Percentiles rank a stretch among this genome's conserved stretches.
phyloP scores from a whole-genome alignment of 2,329 filamentous ascomycete genomes.

The Pseudopyrenochaeta lycopersici region DNA sequence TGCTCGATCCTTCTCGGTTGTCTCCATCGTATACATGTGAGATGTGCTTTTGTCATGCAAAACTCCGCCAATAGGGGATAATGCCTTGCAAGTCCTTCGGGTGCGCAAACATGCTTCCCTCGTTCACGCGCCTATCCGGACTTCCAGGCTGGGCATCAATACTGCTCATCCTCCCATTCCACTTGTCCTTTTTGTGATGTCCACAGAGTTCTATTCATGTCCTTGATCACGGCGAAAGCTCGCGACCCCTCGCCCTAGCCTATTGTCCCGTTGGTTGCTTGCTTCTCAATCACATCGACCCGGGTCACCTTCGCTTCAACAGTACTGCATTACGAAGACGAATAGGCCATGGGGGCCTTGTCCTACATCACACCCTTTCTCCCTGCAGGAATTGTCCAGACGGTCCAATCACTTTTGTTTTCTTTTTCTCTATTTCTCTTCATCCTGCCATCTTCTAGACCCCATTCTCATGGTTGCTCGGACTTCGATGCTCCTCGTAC shows the following conservation, averaged over 20 bases:
- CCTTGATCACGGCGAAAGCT: background rate
- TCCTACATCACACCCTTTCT: slow-evolving; percentile 14
- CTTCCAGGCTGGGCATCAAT: background rate
- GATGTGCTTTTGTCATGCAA: slow-evolving; percentile 22
- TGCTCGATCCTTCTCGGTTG: slow-evolving; percentile 19
- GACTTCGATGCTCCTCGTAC: slow-evolving; percentile 2
- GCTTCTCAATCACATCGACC: background rate
- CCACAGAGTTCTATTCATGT: background rate
- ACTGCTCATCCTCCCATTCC: background rate
- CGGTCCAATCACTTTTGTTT: slow-evolving; percentile 12
- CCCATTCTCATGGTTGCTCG: background rate
- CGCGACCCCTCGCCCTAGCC: background rate
- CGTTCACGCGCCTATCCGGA: background rate
- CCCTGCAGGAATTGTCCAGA: slow-evolving; percentile 11
- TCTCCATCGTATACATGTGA: slow-evolving; percentile 22
- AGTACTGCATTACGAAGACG: slow-evolving; percentile 10
- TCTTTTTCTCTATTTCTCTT: slow-evolving; percentile 15
- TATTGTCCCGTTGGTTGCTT: background rate
- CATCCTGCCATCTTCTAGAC: slow-evolving; percentile 11
- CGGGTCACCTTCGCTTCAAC: slow-evolving; percentile 2
- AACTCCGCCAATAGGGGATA: slow-evolving; percentile 30
- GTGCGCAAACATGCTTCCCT: background rate
- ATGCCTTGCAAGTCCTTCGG: background rate
- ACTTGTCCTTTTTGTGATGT: background rate
- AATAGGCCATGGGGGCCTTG: slow-evolving; percentile 14